These are phyloP conservation scores for Vitrella brassicaformis DNA, from an alignment of 73 alveolate genomes.

Conservation along the genomic window DNA sequence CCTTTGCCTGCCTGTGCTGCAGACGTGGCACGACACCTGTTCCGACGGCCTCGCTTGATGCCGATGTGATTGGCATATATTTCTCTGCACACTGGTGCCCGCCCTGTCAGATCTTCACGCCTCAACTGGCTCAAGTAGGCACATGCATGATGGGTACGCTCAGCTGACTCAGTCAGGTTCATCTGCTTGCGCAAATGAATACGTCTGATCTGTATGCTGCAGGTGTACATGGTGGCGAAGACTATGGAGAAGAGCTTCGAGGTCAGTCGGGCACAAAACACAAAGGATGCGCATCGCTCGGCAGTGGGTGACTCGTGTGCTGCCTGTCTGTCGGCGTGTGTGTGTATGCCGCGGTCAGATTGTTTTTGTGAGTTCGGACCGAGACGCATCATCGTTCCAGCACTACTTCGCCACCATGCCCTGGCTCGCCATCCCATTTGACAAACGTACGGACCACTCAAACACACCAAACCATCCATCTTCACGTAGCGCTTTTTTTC, in stretches of 20 bases:
- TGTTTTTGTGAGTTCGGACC: constrained; percentile 51
- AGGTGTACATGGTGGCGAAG: not conserved
- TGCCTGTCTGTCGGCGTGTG: not conserved
- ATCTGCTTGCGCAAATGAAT: not conserved
- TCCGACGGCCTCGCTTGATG: no score
- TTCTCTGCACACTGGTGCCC: constrained; percentile 68
- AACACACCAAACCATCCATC: no score
- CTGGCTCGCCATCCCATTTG: constrained; percentile 51
- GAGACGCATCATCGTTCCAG: constrained; percentile 47
- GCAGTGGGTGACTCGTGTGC: not conserved
- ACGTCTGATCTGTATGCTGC: not conserved
- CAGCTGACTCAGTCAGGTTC: not conserved
- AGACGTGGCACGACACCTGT: no score
- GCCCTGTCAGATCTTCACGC: constrained; percentile 68
- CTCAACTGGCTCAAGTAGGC: constrained; percentile 52
- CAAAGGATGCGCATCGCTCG: not conserved
- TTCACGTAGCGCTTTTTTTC: no score
- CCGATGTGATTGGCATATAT: no score
- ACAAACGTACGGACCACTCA: no score
- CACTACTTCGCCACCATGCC: constrained; percentile 64
- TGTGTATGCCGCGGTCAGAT: not conserved
- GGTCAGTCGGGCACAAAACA: constrained; percentile 8
- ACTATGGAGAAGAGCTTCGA: constrained; percentile 15
- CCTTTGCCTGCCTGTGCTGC: no score
- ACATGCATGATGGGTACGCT: constrained; percentile 7